Evolutionary conservation across 768 basidiomycete species (phyloP).

Genomic region (Butyriboletus loyo): DNA sequence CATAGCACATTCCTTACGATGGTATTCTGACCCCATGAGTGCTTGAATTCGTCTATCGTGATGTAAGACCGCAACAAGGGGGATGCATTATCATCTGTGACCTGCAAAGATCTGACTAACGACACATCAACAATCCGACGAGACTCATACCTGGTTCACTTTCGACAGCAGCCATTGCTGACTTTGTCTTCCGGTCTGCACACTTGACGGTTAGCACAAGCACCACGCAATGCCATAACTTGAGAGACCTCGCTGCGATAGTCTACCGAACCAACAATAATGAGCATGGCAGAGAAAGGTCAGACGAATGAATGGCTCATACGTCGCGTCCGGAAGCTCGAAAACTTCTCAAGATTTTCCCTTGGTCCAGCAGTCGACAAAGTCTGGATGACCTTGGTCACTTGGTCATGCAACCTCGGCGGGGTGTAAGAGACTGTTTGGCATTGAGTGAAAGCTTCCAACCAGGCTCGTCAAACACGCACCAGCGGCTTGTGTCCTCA

Average conservation of each 20-base stretch:
- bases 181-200: constrained; percentile 69
- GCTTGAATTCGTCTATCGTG: constrained; percentile 66
- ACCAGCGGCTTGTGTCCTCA: constrained; percentile 40
- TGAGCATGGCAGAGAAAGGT: constrained; percentile 1
- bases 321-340: constrained; percentile 75
- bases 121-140: background rate
- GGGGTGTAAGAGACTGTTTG: constrained; percentile 51
- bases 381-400: constrained; percentile 59
- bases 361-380: constrained; percentile 64
- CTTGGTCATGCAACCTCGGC: constrained; percentile 59
- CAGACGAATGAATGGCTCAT: constrained; percentile 26
- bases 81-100: constrained; percentile 61
- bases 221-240: background rate
- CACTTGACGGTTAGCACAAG: constrained; percentile 12
- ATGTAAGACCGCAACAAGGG: constrained; percentile 54
- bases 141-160: constrained; percentile 53
- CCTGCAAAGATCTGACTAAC: constrained; percentile 37
- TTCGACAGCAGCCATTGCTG: constrained; percentile 73
- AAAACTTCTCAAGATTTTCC: constrained; percentile 62
- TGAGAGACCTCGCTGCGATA: constrained; percentile 69
- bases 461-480: constrained; percentile 14
- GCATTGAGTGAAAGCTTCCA: background rate
- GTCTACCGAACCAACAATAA: constrained; percentile 40
- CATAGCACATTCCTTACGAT: constrained; percentile 45
- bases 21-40: constrained; percentile 83